Conservation (phyloP, 1,284 basidiomycete species). For the Tetrapyrgos nigripes region DNA sequence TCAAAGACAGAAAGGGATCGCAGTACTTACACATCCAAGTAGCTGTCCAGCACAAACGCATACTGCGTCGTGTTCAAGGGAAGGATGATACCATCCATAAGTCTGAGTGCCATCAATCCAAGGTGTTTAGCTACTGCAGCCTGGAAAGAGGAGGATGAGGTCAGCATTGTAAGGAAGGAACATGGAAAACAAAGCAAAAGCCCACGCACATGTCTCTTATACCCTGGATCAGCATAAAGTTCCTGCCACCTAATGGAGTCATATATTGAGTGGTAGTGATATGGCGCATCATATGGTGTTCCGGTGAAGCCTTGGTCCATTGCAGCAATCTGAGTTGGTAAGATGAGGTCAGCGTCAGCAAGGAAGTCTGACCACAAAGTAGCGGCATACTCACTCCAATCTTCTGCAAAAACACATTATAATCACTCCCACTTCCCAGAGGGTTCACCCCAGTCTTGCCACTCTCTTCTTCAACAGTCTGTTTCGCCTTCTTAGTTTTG, state of each 20-base stretch:
- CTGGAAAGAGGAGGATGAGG: constrained; percentile 10
- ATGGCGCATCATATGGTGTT: constrained; percentile 66
- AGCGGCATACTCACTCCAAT: constrained; percentile 28
- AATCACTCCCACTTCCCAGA: constrained; percentile 72
- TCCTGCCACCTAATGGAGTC: constrained; percentile 82
- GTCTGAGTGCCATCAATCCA: constrained; percentile 66
- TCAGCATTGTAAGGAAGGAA: neutral
- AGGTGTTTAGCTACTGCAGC: constrained; percentile 57
- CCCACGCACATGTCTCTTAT: constrained; percentile 67
- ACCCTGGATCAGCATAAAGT: constrained; percentile 78
- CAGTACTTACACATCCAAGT: constrained; percentile 57
- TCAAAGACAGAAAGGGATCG: neutral
- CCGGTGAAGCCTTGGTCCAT: constrained; percentile 47
- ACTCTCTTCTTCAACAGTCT: constrained; percentile 12
- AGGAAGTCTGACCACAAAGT: constrained; percentile 15
- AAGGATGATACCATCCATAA: constrained; percentile 64
- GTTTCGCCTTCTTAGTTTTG: constrained; percentile 26
- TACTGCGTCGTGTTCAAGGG: constrained; percentile 86
- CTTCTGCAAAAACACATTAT: constrained; percentile 69
- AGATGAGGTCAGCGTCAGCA: constrained; percentile 28
- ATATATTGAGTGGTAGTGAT: constrained; percentile 87
- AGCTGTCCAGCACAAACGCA: constrained; percentile 64
- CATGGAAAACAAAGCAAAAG: neutral
- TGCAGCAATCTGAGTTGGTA: constrained; percentile 60
- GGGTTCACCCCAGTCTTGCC: constrained; percentile 36